phyloP scores from a whole-genome alignment of 495 filamentous ascomycete species.

The Neurospora sp. region DNA sequence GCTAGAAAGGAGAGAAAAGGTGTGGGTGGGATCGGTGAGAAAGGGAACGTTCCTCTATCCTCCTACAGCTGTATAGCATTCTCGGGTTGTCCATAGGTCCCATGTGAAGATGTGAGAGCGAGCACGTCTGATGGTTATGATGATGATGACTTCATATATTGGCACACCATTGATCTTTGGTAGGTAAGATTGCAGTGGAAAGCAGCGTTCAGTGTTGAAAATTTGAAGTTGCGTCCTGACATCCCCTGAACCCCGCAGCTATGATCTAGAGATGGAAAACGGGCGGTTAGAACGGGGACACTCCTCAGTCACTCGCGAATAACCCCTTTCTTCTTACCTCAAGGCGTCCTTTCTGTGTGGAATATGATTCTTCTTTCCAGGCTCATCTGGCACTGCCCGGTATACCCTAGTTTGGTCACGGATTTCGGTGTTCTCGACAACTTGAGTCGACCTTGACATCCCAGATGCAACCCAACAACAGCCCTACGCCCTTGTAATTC shows the following conservation, averaged over 20 bases:
- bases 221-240: background rate
- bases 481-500: background rate
- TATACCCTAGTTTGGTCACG: background rate
- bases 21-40: background rate
- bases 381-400: background rate
- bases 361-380: background rate
- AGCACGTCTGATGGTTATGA: background rate
- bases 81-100: background rate
- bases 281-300: background rate
- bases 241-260: background rate
- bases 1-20: background rate
- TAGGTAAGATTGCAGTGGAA: background rate
- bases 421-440: background rate
- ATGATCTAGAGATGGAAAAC: background rate
- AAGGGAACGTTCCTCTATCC: background rate
- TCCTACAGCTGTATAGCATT: background rate
- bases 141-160: background rate
- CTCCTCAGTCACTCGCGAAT: background rate
- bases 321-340: background rate
- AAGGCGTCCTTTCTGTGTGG: background rate
- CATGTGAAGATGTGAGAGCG: background rate
- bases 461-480: background rate
- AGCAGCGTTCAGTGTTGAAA: background rate
- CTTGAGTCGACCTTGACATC: background rate
- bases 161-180: background rate